Conservation (phyloP, 169 alveolate species). For the Eimeria necatrix region DNA sequence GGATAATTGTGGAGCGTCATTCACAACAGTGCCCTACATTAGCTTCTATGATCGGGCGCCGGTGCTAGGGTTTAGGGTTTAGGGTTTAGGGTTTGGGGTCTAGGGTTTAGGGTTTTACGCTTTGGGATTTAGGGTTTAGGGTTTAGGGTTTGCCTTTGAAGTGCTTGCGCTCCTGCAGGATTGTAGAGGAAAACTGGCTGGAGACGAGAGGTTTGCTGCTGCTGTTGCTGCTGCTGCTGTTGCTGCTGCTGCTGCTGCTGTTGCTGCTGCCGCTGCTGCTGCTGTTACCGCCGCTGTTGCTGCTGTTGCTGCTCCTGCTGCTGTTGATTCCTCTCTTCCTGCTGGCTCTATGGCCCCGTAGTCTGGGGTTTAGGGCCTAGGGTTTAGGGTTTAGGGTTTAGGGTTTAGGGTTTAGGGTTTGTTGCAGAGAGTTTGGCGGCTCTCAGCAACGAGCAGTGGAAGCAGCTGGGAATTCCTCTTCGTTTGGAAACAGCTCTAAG, state of each 20-base stretch:
- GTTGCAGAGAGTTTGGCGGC: slow-evolving; percentile 18
- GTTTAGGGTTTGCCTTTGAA: neutral
- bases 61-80: too few species aligned
- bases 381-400: slow-evolving; percentile 46
- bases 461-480: neutral
- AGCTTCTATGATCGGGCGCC: too few species aligned
- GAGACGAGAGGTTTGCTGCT: neutral
- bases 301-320: neutral
- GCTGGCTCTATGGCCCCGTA: too few species aligned
- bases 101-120: too few species aligned
- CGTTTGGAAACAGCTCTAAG: slow-evolving; percentile 2
- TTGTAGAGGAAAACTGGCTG: slow-evolving; percentile 36
- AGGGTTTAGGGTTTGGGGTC: too few species aligned
- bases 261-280: slow-evolving; percentile 24
- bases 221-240: neutral
- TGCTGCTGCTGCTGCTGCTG: slow-evolving; percentile 4
- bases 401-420: too few species aligned
- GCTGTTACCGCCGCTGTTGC: neutral
- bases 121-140: too few species aligned
- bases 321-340: neutral
- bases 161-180: neutral
- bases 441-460: neutral
- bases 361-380: slow-evolving; percentile 13
- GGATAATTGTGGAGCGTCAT: too few species aligned
- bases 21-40: too few species aligned